Evolutionary conservation across 78 protist species (phyloP).

Genomic region (Dictyostelium capitatum): DNA sequence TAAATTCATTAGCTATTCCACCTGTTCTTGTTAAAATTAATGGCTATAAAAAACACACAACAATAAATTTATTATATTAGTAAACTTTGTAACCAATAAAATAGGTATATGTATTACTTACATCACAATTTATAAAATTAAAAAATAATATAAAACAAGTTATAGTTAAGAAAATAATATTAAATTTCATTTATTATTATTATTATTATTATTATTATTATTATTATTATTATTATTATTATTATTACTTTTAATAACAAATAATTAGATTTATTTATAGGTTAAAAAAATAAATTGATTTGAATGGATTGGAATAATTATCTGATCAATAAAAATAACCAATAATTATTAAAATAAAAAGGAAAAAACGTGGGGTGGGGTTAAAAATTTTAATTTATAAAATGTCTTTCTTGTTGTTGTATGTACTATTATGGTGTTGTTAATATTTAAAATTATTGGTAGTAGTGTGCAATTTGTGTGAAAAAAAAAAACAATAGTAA

Average conservation of each 20-base stretch:
- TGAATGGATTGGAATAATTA: neutral
- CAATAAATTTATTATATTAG: too few species aligned
- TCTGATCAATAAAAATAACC: conserved; percentile 8
- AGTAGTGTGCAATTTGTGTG: too few species aligned
- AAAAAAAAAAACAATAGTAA: too few species aligned
- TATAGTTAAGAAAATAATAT: neutral
- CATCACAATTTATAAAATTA: neutral
- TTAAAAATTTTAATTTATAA: neutral
- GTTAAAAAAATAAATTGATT: too few species aligned
- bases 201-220: too few species aligned
- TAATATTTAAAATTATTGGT: too few species aligned
- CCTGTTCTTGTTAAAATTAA: conserved; percentile 46
- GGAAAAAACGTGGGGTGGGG: neutral
- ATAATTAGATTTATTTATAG: too few species aligned
- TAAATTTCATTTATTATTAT: conserved; percentile 16
- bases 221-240: too few species aligned
- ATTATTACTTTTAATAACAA: too few species aligned
- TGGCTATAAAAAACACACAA: neutral
- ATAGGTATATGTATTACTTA: neutral
- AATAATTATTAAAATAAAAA: neutral
- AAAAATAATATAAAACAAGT: neutral
- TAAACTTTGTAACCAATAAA: neutral
- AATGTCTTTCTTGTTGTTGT: conserved; percentile 15
- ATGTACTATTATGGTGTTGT: too few species aligned
- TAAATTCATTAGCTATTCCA: conserved; percentile 54